Evolutionary conservation across 1,284 basidiomycete species (phyloP).

Genomic region (Cutaneotrichosporon sp.): DNA sequence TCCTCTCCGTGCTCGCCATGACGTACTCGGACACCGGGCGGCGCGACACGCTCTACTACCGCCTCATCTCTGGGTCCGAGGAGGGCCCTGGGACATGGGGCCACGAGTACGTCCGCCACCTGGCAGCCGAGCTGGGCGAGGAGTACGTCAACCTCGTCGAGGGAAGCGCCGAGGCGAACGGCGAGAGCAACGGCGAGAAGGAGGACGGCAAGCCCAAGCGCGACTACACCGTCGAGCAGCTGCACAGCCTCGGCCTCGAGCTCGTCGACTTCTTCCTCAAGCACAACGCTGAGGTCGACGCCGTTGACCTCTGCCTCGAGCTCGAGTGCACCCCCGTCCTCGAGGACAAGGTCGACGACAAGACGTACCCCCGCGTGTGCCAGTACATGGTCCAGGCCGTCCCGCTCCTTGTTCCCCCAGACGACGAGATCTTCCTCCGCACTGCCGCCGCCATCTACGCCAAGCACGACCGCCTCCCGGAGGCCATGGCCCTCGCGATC

Average conservation of each 20-base stretch:
- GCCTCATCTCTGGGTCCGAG: slow-evolving; percentile 76
- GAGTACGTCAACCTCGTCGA: slow-evolving; percentile 64
- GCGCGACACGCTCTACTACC: slow-evolving; percentile 93
- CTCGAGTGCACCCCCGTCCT: slow-evolving; percentile 87
- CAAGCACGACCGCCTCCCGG: slow-evolving; percentile 83
- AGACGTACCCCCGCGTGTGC: slow-evolving; percentile 88
- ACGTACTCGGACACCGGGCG: slow-evolving; percentile 95
- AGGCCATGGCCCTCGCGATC: slow-evolving; percentile 86
- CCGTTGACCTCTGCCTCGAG: slow-evolving; percentile 93
- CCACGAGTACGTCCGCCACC: slow-evolving; percentile 97
- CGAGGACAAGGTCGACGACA: slow-evolving; percentile 69
- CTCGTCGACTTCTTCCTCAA: slow-evolving; percentile 89
- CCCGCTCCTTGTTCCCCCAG: slow-evolving; percentile 87
- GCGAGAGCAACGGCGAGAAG: slow-evolving; percentile 18
- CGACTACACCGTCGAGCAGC: slow-evolving; percentile 59
- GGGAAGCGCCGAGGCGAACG: slow-evolving; percentile 51
- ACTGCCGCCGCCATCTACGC: slow-evolving; percentile 91
- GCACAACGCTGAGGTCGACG: slow-evolving; percentile 98
- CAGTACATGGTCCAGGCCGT: slow-evolving; percentile 98
- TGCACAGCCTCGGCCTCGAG: slow-evolving; percentile 75
- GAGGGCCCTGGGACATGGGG: slow-evolving; percentile 96
- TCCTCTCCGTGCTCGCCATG: slow-evolving; percentile 99
- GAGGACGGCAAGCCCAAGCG: slow-evolving; percentile 19
- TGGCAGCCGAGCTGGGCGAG: slow-evolving; percentile 94
- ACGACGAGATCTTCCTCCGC: slow-evolving; percentile 86